Evolutionary conservation across 148 eudicot genomes (phyloP), one percentile per base, ranked within the genome.

Genomic region (Rhododendron henanense): DNA sequence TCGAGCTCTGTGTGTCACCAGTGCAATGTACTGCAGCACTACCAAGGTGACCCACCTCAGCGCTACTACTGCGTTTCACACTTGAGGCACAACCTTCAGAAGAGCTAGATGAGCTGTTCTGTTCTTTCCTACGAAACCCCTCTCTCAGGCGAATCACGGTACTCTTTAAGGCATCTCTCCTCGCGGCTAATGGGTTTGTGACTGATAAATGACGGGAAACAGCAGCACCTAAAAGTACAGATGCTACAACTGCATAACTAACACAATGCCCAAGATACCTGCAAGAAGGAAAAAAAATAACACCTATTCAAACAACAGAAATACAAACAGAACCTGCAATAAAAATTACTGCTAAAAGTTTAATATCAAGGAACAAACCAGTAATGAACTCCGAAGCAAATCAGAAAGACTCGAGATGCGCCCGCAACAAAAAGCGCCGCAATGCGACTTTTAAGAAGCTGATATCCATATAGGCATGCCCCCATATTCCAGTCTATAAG

Each of bases 181-280:
- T 94, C 37, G 98, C 99, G 86, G 96, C 95, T 83, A 95, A 94
- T 83, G 99, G 98, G 88, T 93, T 92, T 77, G 96, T 91, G 79
- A 94, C 96, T 85, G 92, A 91, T 67, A 95, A 92, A 90, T 94
- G 98, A 80, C 99, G 98, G 85, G 98, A 92, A 87, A 94, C 98
- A 88, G 98, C 99, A 83, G 99, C 98, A 85, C 99, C 99, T 84
- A 97, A 90, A 65, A 97, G 94, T 81, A 97, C 96, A 81, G 99
- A 94, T 77, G 98, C 99, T 87, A 97, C 95, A 85, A 97, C 93
- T 78, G 94, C 98, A 93, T 97, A 97, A 90, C 99, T 95, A 39
- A 95, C 91, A 91, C 98, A 97, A 88, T 97, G 99, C 75, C 99
- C 99, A 87, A 97, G 83, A 81, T 93, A 97, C 99, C 99, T 97